phyloP scores from a whole-genome alignment of 1,139 yeast genomes.

The Saccharomyces hybrid region DNA sequence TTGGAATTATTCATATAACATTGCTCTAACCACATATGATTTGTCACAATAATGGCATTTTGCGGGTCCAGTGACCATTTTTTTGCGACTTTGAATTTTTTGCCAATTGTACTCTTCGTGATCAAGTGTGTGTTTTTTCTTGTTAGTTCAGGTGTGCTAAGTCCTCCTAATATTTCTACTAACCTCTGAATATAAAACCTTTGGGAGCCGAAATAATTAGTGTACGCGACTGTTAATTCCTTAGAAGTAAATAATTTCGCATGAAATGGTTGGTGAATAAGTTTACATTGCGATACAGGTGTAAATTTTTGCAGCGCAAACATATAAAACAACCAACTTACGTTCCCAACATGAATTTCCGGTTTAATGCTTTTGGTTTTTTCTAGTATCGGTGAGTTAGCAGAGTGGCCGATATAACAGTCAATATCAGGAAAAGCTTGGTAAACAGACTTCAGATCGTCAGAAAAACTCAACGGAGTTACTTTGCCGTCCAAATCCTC shows the following conservation, averaged over 20 bases:
- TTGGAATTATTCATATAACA: slow-evolving; percentile 24
- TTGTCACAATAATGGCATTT: slow-evolving; percentile 40
- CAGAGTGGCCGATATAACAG: slow-evolving; percentile 58
- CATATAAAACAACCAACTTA: slow-evolving; percentile 69
- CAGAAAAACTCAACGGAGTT: slow-evolving; percentile 26
- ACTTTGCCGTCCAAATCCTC: slow-evolving; percentile 37
- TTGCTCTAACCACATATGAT: slow-evolving; percentile 89
- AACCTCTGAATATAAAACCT: slow-evolving; percentile 61
- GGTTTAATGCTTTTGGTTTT: slow-evolving; percentile 11
- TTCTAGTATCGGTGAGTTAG: slow-evolving; percentile 41
- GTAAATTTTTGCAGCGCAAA: slow-evolving; percentile 45
- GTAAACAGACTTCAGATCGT: slow-evolving; percentile 7
- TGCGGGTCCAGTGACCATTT: slow-evolving; percentile 46
- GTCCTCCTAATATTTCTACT: slow-evolving; percentile 67
- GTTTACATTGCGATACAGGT: neutral
- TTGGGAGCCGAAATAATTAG: slow-evolving; percentile 83
- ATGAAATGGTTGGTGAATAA: slow-evolving; percentile 39
- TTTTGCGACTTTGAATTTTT: slow-evolving; percentile 65
- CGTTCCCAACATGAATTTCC: slow-evolving; percentile 47
- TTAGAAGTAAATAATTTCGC: slow-evolving; percentile 43
- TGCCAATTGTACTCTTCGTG: slow-evolving; percentile 61
- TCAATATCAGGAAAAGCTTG: slow-evolving; percentile 34
- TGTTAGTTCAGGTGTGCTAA: slow-evolving; percentile 62
- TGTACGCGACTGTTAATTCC: slow-evolving; percentile 51
- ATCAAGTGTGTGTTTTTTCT: slow-evolving; percentile 65